These are phyloP conservation scores for Escovopsis sp. DNA, from an alignment of 2,329 filamentous ascomycete genomes.

Conservation along the genomic window DNA sequence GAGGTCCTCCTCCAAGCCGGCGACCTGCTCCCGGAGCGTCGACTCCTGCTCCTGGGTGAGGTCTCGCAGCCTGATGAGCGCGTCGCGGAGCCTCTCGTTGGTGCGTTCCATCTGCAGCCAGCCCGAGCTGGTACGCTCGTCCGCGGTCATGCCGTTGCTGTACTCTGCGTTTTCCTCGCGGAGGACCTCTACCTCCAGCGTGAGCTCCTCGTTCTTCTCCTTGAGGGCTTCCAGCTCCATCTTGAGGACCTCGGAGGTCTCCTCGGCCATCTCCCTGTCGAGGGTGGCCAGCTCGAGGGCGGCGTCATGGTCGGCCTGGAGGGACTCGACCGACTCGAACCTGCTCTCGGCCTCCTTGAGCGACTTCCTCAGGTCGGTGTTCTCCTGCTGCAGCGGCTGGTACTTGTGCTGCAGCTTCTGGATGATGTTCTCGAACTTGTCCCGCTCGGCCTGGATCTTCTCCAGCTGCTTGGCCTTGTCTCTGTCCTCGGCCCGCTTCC, in stretches of 20 bases:
- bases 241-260: conserved; percentile 71
- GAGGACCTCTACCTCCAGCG: conserved; percentile 76
- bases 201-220: conserved; percentile 64
- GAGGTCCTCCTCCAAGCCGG: conserved; percentile 57
- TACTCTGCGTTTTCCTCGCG: conserved; percentile 78
- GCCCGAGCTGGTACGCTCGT: conserved; percentile 72
- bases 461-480: conserved; percentile 73
- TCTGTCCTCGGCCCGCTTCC: conserved; percentile 71
- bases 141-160: conserved; percentile 69
- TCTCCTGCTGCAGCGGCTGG: conserved; percentile 70
- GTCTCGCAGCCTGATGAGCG: conserved; percentile 70
- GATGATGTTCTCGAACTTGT: conserved; percentile 71
- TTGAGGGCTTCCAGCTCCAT: conserved; percentile 67
- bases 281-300: conserved; percentile 75
- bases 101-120: conserved; percentile 87
- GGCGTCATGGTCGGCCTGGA: conserved; percentile 73
- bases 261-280: conserved; percentile 93
- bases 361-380: conserved; percentile 58
- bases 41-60: conserved; percentile 74
- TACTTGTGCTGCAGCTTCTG: conserved; percentile 85
- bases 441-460: conserved; percentile 58
- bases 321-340: conserved; percentile 51
- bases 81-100: conserved; percentile 77
- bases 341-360: conserved; percentile 61
- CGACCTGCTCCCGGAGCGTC: conserved; percentile 62